Base-by-base conservation (phyloP, 2,329 filamentous ascomycete genomes). In the Penicillium sclerotigenum region DNA sequence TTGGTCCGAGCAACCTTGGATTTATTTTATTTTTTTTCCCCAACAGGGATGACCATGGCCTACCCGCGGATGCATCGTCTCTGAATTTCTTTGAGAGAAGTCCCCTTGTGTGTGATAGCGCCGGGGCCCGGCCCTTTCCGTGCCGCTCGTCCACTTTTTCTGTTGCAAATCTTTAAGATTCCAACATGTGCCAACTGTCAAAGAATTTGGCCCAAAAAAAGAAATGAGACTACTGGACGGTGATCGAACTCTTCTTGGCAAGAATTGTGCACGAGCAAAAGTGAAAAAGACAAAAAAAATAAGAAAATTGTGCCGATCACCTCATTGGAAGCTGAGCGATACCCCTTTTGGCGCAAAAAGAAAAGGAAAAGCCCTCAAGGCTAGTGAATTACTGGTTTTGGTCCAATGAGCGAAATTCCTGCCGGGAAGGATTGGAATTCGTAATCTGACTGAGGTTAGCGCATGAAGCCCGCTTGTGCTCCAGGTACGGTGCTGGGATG, bases 111-210 rank as follows among this genome's bases (percentile, higher is more conserved):
- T 40, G 51, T 41, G 57, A 62, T 63, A 60, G 62, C 52, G 56
- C 52, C 62, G 41, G 62, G 70, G 68, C 63, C 68, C 69, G 70
- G 69, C 63, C 70, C 70, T 72, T 71, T 71, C 70, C 70, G 70
- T 72, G 60, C 69, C 68, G 70, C 61, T 65, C 56, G 61, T 63
- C 61, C 61, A 56, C 60, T 62, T 53, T 56, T 42, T 42, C 42
- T 55, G 40, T 36, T 53, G 26, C 42, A 47, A 51, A 57, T 43
- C 46, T 52, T 52, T 24, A 41, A 43, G 33, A 43, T 45, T 54
- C 24, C 47, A 38, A 52, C 54, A 48, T 33, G 28, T 57, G 46
- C 42, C 46, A 54, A 52, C 41, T 46, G 45, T 34, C 33, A 46
- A 45, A 4, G 5, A 7, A 16, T 13, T 22, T 28, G 43, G 14